Evolutionary conservation across 305 asterid species (phyloP).

Genomic region (Rubia peregrina): DNA sequence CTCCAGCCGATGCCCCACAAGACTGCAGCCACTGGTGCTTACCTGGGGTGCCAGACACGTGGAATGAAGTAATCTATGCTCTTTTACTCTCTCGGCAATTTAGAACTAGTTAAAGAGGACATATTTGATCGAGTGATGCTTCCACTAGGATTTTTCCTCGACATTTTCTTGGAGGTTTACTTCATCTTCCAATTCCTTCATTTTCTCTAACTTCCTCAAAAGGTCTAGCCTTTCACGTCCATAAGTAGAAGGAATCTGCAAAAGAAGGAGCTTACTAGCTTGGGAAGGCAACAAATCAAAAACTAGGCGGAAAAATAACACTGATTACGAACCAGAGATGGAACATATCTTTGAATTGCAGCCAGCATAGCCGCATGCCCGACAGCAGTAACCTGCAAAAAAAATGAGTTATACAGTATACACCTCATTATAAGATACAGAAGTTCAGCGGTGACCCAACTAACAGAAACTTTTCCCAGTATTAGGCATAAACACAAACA

Average conservation of each 20-base stretch:
- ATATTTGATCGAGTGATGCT: conserved; percentile 8
- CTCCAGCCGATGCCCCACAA: conserved; percentile 51
- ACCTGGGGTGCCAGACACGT: conserved; percentile 82
- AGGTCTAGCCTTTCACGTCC: conserved; percentile 44
- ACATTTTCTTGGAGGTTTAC: conserved; percentile 38
- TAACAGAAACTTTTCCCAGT: not conserved
- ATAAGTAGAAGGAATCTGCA: conserved; percentile 47
- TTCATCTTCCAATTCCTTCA: conserved; percentile 77
- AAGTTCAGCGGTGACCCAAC: not conserved
- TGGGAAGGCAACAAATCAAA: conserved; percentile 12
- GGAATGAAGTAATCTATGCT: conserved; percentile 66
- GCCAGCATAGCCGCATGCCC: conserved; percentile 61
- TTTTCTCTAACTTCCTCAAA: conserved; percentile 81
- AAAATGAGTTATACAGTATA: conserved; percentile 15
- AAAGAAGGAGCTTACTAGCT: conserved; percentile 11
- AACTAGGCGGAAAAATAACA: not conserved
- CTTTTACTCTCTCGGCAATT: conserved; percentile 42
- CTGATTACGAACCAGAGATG: conserved; percentile 57
- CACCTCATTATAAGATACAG: conserved; percentile 15
- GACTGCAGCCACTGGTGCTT: conserved; percentile 96
- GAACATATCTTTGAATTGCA: conserved; percentile 87
- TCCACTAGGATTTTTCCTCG: conserved; percentile 31
- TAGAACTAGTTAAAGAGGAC: conserved; percentile 22
- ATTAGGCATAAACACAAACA: not conserved
- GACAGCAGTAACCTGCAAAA: conserved; percentile 47